Evolutionary conservation across 2,329 filamentous ascomycete genomes (phyloP).

Genomic region (Ophiosphaerella korrae): DNA sequence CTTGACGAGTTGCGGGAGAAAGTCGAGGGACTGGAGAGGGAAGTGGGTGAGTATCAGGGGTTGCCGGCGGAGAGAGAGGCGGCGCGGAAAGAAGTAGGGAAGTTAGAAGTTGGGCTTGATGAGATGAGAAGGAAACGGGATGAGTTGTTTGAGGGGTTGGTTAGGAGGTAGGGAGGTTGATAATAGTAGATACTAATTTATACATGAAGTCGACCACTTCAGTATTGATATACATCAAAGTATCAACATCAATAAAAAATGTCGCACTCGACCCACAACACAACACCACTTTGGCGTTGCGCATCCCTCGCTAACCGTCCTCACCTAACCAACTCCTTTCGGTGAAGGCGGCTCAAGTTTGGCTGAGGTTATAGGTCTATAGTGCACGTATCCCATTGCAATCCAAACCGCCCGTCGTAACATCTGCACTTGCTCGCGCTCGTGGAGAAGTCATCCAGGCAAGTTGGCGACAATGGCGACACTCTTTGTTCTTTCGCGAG

Average conservation of each 20-base stretch:
- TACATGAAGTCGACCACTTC: too few species aligned
- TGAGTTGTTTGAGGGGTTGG: constrained; percentile 73
- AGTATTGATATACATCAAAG: not conserved
- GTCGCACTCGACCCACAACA: not conserved
- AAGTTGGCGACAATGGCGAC: constrained; percentile 32
- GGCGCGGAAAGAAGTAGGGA: constrained; percentile 73
- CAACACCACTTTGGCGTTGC: not conserved
- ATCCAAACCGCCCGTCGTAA: not conserved
- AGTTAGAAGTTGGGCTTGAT: constrained; percentile 67
- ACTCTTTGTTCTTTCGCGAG: constrained; percentile 54
- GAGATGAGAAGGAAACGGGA: constrained; percentile 69
- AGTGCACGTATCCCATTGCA: constrained; percentile 14
- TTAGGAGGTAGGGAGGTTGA: constrained; percentile 50
- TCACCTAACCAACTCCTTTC: constrained; percentile 12
- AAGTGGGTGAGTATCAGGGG: constrained; percentile 70
- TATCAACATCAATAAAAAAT: not conserved
- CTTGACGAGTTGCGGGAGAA: constrained; percentile 63
- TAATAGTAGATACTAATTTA: too few species aligned
- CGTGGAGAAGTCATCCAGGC: constrained; percentile 8
- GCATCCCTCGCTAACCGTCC: constrained; percentile 10
- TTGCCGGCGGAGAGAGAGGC: constrained; percentile 72
- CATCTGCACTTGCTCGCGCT: not conserved
- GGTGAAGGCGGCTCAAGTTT: constrained; percentile 9
- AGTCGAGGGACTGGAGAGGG: constrained; percentile 65
- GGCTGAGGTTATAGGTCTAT: not conserved